Evolutionary conservation across 164 flowering plant species (phyloP).

Genomic region (Brasenia schreberi): DNA sequence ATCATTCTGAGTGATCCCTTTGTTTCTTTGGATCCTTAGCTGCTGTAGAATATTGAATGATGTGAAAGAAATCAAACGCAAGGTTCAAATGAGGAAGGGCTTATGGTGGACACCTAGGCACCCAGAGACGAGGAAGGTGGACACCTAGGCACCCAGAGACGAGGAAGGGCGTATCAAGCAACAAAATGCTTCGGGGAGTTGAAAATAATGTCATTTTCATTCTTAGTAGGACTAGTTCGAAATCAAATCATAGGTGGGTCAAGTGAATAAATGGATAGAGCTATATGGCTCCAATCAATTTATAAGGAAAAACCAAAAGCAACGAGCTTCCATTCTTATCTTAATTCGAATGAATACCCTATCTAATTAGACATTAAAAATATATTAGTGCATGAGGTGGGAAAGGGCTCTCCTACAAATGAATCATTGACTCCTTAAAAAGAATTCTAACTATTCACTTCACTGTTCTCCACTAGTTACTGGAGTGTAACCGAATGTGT

Average conservation of each 20-base stretch:
- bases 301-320: background rate
- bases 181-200: too few species aligned
- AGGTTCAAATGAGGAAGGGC: too few species aligned
- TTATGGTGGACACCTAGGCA: too few species aligned
- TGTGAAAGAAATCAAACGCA: too few species aligned
- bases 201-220: background rate
- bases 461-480: background rate
- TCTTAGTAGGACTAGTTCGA: background rate
- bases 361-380: conserved; percentile 2
- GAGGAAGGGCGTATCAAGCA: too few species aligned
- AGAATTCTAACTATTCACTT: background rate
- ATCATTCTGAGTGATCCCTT: too few species aligned
- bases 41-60: too few species aligned
- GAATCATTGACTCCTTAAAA: background rate
- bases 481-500: background rate
- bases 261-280: conserved; percentile 2
- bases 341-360: background rate
- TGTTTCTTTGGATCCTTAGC: too few species aligned
- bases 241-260: background rate
- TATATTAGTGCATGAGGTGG: background rate
- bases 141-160: too few species aligned
- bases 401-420: conserved; percentile 1
- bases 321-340: background rate
- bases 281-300: conserved; percentile 2
- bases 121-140: too few species aligned